Percentiles rank a stretch among this genome's conserved stretches.
Evolutionary conservation across 768 basidiomycete genomes (phyloP).

Genomic region (Mycena pura): DNA sequence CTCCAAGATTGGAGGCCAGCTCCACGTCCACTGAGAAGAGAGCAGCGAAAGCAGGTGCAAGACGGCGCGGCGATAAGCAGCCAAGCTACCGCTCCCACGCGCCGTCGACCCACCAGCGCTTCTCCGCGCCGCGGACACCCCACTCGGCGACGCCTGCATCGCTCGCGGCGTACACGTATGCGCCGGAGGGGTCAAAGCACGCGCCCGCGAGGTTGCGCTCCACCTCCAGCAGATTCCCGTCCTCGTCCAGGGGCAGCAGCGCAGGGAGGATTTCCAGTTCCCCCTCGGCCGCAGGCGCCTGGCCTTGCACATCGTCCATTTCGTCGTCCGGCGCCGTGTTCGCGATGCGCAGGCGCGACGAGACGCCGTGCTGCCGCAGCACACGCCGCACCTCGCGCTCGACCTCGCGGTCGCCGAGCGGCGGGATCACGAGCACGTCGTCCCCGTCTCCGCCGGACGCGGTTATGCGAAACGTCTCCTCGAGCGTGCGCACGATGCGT

Average conservation of each 20-base stretch:
- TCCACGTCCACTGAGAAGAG: background rate
- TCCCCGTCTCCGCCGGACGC: conserved; percentile 47
- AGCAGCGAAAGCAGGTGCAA: background rate
- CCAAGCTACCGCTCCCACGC: conserved; percentile 42
- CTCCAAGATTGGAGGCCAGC: background rate
- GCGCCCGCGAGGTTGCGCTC: conserved; percentile 71
- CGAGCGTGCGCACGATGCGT: conserved; percentile 54
- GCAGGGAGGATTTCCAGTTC: conserved; percentile 18
- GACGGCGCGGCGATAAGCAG: background rate
- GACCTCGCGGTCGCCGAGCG: conserved; percentile 58
- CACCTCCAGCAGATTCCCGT: conserved; percentile 31
- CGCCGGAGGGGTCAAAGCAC: conserved; percentile 76
- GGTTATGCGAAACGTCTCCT: conserved; percentile 63
- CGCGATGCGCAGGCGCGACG: conserved; percentile 35
- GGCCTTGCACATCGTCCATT: conserved; percentile 37
- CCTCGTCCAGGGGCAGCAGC: conserved; percentile 34
- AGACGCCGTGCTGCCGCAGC: conserved; percentile 55
- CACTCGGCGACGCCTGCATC: conserved; percentile 77
- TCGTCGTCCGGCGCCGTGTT: conserved; percentile 30
- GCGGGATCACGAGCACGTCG: conserved; percentile 62
- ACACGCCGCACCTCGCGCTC: conserved; percentile 66
- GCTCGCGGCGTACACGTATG: conserved; percentile 72
- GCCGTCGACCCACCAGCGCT: conserved; percentile 72
- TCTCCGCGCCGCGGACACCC: conserved; percentile 73
- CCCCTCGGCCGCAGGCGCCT: conserved; percentile 8